Evolutionary conservation across 2,329 filamentous ascomycete genomes (phyloP), one percentile per base, ranked within the genome.

Genomic region (Fusarium sp.): DNA sequence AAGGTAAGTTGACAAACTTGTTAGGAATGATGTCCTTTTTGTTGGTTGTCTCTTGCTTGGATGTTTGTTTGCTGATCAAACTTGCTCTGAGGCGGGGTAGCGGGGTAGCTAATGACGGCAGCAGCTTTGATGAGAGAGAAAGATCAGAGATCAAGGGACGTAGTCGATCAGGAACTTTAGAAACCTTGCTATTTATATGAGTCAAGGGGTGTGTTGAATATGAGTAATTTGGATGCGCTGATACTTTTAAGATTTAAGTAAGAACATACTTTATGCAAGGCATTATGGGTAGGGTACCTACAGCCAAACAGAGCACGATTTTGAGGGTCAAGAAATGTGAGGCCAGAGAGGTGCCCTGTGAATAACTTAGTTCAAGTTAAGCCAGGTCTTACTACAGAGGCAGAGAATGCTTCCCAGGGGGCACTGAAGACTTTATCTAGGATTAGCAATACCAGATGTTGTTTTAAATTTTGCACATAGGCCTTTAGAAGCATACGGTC

Each of bases 11-110:
- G 15, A n/a, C 18, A 30, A 22, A 44, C 12, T 63, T 54, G 43
- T 30, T 27, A 43, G 49, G 25, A 32, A 34, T 40, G 32, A 29
- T 41, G 27, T 57, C 46, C 48, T 62, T 59, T 48, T 51, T 55
- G 47, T 48, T 41, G 60, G 48, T 32, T 25, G 49, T 60, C 49
- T 38, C 47, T 52, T 56, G 40, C 43, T 55, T 59, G 34, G 47
- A 49, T 47, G 46, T 65, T 70, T 67, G 62, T 61, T 73, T 63
- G 71, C 58, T 69, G 64, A 52, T 72, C 67, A 70, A 70, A 57
- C 56, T 69, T 57, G 68, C 54, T 69, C 40, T 43, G 49, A 76
- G 78, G 78, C 78, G 79, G 79, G 79, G 79, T 80, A 80, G 79
- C 77, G 79, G 79, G 79, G 79, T 79, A 78, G 70, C 62, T 75